phyloP scores from a whole-genome alignment of 305 asterid species.

The Fraxinus platypoda region DNA sequence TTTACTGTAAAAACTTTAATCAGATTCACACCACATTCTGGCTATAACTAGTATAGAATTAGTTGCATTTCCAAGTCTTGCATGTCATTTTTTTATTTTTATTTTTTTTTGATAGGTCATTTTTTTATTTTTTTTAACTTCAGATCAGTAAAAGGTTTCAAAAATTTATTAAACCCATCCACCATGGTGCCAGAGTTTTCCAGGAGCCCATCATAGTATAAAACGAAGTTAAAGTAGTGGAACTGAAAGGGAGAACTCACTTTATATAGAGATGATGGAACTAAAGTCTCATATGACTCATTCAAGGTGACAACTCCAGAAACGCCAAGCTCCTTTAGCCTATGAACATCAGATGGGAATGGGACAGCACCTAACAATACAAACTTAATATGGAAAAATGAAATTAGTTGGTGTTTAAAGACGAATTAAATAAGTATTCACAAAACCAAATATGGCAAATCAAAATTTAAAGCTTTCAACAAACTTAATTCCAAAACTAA shows the following conservation, averaged over 20 bases:
- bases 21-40: constrained; percentile 4
- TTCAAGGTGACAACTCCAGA: constrained; percentile 61
- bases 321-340: constrained; percentile 56
- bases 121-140: background rate
- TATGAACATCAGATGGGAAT: constrained; percentile 54
- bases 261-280: constrained; percentile 55
- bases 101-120: too few relatives aligned
- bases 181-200: background rate
- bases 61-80: background rate
- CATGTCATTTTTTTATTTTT: background rate
- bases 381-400: constrained; percentile 34
- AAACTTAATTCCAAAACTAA: background rate
- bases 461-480: background rate
- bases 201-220: background rate
- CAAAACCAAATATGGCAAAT: background rate
- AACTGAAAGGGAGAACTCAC: constrained; percentile 31
- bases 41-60: background rate
- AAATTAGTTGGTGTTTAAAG: background rate
- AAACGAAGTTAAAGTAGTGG: background rate
- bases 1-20: background rate
- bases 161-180: background rate
- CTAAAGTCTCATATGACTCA: constrained; percentile 69
- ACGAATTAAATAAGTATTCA: constrained; percentile 6
- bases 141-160: background rate
- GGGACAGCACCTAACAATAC: constrained; percentile 71